Evolutionary conservation across 805 yeast genomes (phyloP), one percentile per base, ranked within the genome.

Genomic region (Grigorovia yakushimaensis): DNA sequence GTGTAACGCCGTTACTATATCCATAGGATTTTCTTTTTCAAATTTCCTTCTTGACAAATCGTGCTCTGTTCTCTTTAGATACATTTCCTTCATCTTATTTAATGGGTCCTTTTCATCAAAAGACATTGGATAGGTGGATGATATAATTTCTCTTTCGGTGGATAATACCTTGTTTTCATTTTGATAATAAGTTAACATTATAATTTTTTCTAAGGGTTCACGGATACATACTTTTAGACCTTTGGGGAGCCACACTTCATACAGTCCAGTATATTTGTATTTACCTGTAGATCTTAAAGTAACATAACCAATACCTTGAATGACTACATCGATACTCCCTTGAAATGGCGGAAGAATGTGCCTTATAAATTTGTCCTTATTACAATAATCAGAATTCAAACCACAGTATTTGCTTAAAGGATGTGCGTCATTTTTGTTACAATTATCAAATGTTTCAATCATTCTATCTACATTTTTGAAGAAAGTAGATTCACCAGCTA

Each of bases 261-360:
- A 71, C 4, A 72, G 48, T 0, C 69, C 71, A 20, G 53, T 58
- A 27, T 50, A 66, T 5, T 44, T 27, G 44, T 65, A 68, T 10
- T 51, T 56, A 11, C 87, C 84, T 0, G 85, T 80, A 2, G 88
- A 82, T 5, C 71, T 72, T 15, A 84, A 60, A 36, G 78, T 74
- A 2, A 84, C 51, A 54, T 73, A 80, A 0, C 93, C 93, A n/a
- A 80, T 59, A 50, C 79, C 79, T 45, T 76, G 77, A 9, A 84
- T 54, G 2, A 84, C 82, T 23, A 84, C 55, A 55, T 84, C 94
- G 9, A 84, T 65, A 4, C 75, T 59, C 0, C 91, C 91, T 49
- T 64, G 68, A 54, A 84, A 84, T n/a, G 87, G 85, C 0, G 93
- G 91, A 3, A 84, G 69, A 2, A 76, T 68, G 51, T 73, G 81